Evolutionary conservation across 1,284 basidiomycete genomes (phyloP).

Genomic region (Ceratobasidium sp.): DNA sequence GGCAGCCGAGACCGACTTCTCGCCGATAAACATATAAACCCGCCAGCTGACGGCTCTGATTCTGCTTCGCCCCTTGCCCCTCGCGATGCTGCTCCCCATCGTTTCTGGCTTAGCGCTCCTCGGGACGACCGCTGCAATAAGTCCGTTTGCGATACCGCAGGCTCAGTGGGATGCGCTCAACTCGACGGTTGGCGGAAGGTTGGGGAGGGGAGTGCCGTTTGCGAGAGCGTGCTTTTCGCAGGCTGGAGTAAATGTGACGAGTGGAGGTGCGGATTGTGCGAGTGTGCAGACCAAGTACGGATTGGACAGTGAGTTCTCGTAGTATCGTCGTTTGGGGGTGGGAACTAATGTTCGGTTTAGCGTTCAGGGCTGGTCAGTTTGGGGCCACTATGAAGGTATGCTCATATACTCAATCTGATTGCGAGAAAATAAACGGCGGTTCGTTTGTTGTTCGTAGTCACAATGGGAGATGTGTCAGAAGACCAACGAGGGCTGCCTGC

Average conservation of each 20-base stretch:
- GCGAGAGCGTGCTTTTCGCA: constrained; percentile 13
- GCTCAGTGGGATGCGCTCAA: constrained; percentile 20
- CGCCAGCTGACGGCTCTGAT: background rate
- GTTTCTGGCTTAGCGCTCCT: background rate
- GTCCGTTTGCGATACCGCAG: constrained; percentile 2
- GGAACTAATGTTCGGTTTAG: background rate
- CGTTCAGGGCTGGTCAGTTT: background rate
- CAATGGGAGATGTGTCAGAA: constrained; percentile 36
- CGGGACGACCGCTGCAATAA: background rate
- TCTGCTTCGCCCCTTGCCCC: constrained; percentile 25
- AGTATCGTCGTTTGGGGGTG: background rate
- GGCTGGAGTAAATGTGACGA: background rate
- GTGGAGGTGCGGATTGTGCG: background rate
- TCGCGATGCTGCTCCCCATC: constrained; percentile 16
- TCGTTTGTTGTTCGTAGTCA: background rate
- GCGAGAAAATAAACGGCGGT: too few species aligned
- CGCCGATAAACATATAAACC: background rate
- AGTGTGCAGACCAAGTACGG: background rate
- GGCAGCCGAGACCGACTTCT: background rate
- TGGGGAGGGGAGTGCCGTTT: constrained; percentile 17
- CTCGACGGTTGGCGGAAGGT: constrained; percentile 2
- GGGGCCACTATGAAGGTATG: background rate
- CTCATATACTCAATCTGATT: background rate
- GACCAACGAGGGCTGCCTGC: constrained; percentile 14
- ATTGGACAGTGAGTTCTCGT: background rate